Percentiles rank a stretch among this genome's conserved stretches.
Evolutionary conservation across 257 asterid species (phyloP).

Genomic region (Voacanga thouarsii): DNA sequence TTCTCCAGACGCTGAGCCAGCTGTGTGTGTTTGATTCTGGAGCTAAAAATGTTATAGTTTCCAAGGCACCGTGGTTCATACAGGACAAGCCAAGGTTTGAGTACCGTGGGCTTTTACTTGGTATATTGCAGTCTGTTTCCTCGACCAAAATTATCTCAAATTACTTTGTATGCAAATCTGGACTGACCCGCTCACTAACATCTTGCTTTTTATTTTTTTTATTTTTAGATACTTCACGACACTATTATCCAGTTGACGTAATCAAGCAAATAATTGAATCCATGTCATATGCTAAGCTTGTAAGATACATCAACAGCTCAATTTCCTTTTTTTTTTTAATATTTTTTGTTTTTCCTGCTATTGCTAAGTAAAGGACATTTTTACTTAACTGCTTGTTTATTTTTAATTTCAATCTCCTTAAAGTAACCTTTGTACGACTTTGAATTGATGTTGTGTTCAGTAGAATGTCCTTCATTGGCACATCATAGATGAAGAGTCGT

Average conservation of each 20-base stretch:
- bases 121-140: slow-evolving; percentile 29
- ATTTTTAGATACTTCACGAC: slow-evolving; percentile 87
- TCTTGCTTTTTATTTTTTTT: slow-evolving; percentile 16
- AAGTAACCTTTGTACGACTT: slow-evolving; percentile 6
- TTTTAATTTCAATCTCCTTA: not conserved
- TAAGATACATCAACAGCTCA: slow-evolving; percentile 41
- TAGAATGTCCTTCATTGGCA: slow-evolving; percentile 99
- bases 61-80: slow-evolving; percentile 84
- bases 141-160: not conserved
- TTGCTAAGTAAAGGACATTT: not conserved
- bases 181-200: slow-evolving; percentile 10
- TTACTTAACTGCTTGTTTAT: not conserved
- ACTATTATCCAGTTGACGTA: slow-evolving; percentile 68
- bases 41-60: slow-evolving; percentile 60
- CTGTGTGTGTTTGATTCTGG: slow-evolving; percentile 72
- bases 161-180: slow-evolving; percentile 6
- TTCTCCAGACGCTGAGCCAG: slow-evolving; percentile 78
- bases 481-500: slow-evolving; percentile 92
- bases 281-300: slow-evolving; percentile 94
- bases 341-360: slow-evolving; percentile 6
- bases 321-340: too few relatives aligned
- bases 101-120: slow-evolving; percentile 82
- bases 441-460: slow-evolving; percentile 47
- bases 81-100: slow-evolving; percentile 84
- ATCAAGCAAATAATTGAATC: slow-evolving; percentile 91